Evolutionary conservation across 1,139 yeast species (phyloP), one percentile per base, ranked within the genome.

Genomic region (Hyphopichia pseudoburtonii): DNA sequence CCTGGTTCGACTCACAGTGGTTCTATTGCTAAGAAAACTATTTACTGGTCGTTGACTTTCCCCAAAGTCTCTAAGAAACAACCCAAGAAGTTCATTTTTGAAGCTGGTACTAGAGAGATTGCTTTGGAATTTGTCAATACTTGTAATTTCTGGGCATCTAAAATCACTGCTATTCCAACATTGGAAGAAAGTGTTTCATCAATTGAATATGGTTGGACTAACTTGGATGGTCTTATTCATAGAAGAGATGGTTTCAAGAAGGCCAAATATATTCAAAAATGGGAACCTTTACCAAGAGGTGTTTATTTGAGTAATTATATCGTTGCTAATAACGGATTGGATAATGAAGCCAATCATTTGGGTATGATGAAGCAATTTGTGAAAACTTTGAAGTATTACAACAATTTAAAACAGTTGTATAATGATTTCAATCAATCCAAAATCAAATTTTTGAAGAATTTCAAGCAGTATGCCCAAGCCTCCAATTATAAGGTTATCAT

Each of bases 141-240:
- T 2, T 82, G 95, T 61, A 88, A 88, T 60, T 88, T 86, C 57
- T 88, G 96, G 96, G 88, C 95, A 2, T 85, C 94, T 3, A 74
- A 92, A 47, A 78, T 84, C 26, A 83, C 95, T 11, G 84, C 89
- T 12, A 82, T 86, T 22, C 96, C 96, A n/a, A 60, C 77, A 1
- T 58, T 64, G 46, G 78, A 72, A 48, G 76, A 71, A 48, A 65
- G 86, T 41, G 78, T 86, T 10, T 76, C 89, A 2, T 84, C 86
- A 32, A 75, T 80, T 32, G 95, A 88, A 51, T 87, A 81, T 54
- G 96, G 96, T 4, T 89, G 96, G 96, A 76, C 66, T 42, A 61
- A 60, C 50, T 62, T 56, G 59, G 80, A 78, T 48, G 61, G 47
- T 14, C 52, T 69, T 35, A 56, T 62, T 36, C 40, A 47, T 26